A percentile compares a stretch with the other conserved stretches of the same genome.
Conservation (phyloP, 2,329 filamentous ascomycete species). For the Fusarium citri region DNA sequence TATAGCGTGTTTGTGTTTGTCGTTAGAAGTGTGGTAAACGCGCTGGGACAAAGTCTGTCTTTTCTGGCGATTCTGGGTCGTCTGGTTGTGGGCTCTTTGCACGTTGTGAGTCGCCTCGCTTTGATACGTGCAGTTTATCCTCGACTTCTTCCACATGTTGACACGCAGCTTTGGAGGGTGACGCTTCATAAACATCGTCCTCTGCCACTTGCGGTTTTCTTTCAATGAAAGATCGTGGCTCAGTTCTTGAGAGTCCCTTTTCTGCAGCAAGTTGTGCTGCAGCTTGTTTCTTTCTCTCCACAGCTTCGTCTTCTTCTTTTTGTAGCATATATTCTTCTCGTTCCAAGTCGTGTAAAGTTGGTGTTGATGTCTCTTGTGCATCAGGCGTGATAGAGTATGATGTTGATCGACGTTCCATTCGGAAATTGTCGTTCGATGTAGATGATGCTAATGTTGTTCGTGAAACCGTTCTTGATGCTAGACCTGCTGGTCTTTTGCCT, state of each 20-base stretch:
- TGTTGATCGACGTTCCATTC: constrained; percentile 41
- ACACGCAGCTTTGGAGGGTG: constrained; percentile 18
- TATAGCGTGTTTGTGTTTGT: constrained; percentile 32
- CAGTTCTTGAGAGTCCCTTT: constrained; percentile 56
- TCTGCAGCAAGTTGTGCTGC: constrained; percentile 64
- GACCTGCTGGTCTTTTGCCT: constrained; percentile 63
- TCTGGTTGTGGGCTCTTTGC: constrained; percentile 36
- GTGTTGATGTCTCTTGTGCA: constrained; percentile 57
- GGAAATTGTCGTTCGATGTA: constrained; percentile 50
- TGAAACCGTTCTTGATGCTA: constrained; percentile 65
- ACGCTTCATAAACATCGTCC: constrained; percentile 48
- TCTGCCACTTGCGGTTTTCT: constrained; percentile 48
- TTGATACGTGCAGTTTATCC: constrained; percentile 2
- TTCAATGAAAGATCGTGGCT: constrained; percentile 23
- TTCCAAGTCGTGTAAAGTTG: constrained; percentile 64
- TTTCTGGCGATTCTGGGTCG: constrained; percentile 24
- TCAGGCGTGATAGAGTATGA: constrained; percentile 52
- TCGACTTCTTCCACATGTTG: constrained; percentile 23
- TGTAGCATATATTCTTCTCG: constrained; percentile 64
- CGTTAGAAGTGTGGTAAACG: constrained; percentile 67
- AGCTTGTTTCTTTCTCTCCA: constrained; percentile 64
- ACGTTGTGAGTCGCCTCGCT: constrained; percentile 30
- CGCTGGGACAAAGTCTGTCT: constrained; percentile 65
- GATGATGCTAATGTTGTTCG: constrained; percentile 66
- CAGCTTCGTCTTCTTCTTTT: constrained; percentile 64